Conservation (phyloP, 208 protist species). For the Acanthamoeba healyi region DNA sequence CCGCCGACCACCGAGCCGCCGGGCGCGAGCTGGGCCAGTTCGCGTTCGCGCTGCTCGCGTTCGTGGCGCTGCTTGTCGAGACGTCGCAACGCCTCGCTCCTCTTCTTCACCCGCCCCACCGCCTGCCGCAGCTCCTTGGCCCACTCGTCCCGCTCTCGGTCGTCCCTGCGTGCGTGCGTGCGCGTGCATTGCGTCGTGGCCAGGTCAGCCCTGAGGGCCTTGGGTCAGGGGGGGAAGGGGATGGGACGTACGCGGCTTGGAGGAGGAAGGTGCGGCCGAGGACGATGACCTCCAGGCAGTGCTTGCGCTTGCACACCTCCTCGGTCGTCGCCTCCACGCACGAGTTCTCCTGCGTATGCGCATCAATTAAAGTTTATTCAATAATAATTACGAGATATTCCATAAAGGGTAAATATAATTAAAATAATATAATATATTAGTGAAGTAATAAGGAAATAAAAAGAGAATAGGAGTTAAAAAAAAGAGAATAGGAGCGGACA, state of each 20-base stretch:
- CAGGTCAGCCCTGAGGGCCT: no score
- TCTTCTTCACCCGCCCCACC: not conserved
- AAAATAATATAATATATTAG: no score
- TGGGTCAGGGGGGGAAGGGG: no score
- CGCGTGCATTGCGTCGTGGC: not conserved
- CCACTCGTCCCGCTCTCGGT: slow-evolving; percentile 7
- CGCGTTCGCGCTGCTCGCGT: not conserved
- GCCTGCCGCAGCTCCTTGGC: slow-evolving; percentile 28
- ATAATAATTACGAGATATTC: not conserved
- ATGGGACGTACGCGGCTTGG: slow-evolving; percentile 55
- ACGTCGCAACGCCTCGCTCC: not conserved
- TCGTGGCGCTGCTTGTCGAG: slow-evolving; percentile 20
- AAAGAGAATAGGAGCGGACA: no score
- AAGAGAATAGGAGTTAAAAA: not conserved
- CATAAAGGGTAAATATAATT: no score
- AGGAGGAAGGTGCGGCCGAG: slow-evolving; percentile 45
- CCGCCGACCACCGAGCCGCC: not conserved
- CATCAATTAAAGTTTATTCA: not conserved
- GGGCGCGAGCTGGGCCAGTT: not conserved
- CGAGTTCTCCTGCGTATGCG: not conserved
- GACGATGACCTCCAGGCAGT: slow-evolving; percentile 34
- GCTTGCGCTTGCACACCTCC: not conserved
- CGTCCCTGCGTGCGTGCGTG: not conserved
- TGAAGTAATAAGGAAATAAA: not conserved
- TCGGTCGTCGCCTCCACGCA: not conserved